Evolutionary conservation across 805 yeast species (phyloP).

Genomic region (Sungouiozyma ichnusensis): DNA sequence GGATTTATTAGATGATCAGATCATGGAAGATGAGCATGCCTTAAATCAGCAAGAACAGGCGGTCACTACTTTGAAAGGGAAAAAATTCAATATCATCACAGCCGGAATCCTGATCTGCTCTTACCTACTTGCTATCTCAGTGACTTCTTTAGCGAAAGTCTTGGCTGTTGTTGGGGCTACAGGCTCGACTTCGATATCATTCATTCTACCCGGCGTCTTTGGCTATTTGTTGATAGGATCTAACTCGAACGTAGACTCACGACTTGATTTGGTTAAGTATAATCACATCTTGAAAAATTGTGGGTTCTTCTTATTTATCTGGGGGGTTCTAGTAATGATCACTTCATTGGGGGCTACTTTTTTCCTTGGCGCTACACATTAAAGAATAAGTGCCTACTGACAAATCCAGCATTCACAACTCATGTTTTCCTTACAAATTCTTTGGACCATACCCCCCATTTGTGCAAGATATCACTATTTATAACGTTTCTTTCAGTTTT

Average conservation of each 20-base stretch:
- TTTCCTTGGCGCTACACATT: slow-evolving; percentile 21
- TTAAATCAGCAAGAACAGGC: slow-evolving; percentile 8
- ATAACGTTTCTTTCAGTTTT: background rate
- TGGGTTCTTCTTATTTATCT: slow-evolving; percentile 32
- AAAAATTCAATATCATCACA: slow-evolving; percentile 41
- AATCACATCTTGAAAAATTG: slow-evolving; percentile 28
- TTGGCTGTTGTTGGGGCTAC: slow-evolving; percentile 73
- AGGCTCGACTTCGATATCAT: slow-evolving; percentile 71
- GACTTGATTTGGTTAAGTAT: slow-evolving; percentile 15
- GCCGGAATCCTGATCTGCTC: slow-evolving; percentile 35
- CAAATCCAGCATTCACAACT: background rate
- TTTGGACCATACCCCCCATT: too few species aligned
- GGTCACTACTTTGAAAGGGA: slow-evolving; percentile 14
- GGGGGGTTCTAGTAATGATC: slow-evolving; percentile 46
- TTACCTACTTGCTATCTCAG: slow-evolving; percentile 47
- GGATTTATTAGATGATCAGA: background rate
- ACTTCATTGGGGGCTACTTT: slow-evolving; percentile 36
- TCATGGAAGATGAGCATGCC: slow-evolving; percentile 1
- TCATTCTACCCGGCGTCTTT: slow-evolving; percentile 68
- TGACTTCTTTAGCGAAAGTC: slow-evolving; percentile 57
- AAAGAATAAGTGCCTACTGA: background rate
- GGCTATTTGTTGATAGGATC: slow-evolving; percentile 36
- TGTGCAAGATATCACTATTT: too few species aligned
- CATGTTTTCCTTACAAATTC: background rate
- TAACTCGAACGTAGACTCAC: slow-evolving; percentile 6